phyloP scores from a whole-genome alignment of 495 filamentous ascomycete genomes.

The Penicillium maclennaniae region DNA sequence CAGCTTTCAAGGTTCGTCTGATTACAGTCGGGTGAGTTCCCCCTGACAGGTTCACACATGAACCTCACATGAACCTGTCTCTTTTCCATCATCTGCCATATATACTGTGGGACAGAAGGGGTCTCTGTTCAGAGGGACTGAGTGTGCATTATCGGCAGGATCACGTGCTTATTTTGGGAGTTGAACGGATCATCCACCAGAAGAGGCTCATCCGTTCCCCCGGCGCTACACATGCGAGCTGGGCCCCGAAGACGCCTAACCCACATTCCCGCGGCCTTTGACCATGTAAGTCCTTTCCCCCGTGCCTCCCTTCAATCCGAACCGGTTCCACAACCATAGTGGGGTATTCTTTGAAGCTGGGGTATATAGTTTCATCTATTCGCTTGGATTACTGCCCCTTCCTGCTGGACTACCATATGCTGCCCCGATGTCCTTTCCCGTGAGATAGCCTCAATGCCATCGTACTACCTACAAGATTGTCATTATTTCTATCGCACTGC shows the following conservation, averaged over 20 bases:
- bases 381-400: background rate
- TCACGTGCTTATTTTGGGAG: background rate
- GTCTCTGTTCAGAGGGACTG: background rate
- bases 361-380: constrained; percentile 6
- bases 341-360: background rate
- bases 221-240: constrained; percentile 24
- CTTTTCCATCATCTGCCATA: constrained; percentile 1
- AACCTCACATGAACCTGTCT: background rate
- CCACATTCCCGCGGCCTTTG: constrained; percentile 12
- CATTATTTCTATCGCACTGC: constrained; percentile 91
- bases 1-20: constrained; percentile 1
- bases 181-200: constrained; percentile 18
- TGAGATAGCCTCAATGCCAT: constrained; percentile 59
- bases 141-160: background rate
- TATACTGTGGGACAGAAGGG: background rate
- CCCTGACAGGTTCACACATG: background rate
- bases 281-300: constrained; percentile 19
- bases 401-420: background rate
- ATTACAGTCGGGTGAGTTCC: constrained; percentile 12
- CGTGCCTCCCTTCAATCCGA: constrained; percentile 25
- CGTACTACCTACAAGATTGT: constrained; percentile 80
- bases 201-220: constrained; percentile 38
- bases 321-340: constrained; percentile 6
- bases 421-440: constrained; percentile 3
- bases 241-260: constrained; percentile 15